Evolutionary conservation across 129 eudicot genomes (phyloP).

Genomic region (Oenanthe sinensis): DNA sequence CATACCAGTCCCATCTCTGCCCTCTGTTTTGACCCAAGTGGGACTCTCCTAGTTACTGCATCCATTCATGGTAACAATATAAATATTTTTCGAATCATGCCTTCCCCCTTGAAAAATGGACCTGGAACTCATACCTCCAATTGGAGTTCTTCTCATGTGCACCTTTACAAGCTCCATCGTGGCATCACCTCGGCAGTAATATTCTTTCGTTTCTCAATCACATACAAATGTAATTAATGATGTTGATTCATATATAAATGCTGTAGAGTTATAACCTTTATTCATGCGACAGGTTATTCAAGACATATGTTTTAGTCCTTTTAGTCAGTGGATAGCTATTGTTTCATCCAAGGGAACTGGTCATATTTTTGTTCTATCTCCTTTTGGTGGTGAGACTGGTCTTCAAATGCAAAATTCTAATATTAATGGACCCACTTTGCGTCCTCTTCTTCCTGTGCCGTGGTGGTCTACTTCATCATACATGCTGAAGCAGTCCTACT

Average conservation of each 20-base stretch:
- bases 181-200: conserved; percentile 98
- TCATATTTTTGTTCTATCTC: conserved; percentile 77
- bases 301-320: conserved; percentile 84
- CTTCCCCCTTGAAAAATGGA: conserved; percentile 50
- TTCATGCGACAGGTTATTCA: conserved; percentile 69
- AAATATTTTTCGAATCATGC: conserved; percentile 81
- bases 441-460: conserved; percentile 46
- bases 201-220: conserved; percentile 12
- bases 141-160: conserved; percentile 82
- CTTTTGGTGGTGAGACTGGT: conserved; percentile 84
- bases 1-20: conserved; percentile 89
- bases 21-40: conserved; percentile 95
- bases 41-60: conserved; percentile 93
- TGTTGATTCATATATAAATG: conserved; percentile 4
- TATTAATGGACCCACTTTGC: conserved; percentile 32
- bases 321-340: conserved; percentile 87
- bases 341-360: conserved; percentile 90
- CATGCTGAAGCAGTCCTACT: conserved; percentile 34
- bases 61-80: conserved; percentile 84
- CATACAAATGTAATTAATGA: background rate
- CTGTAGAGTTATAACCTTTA: background rate
- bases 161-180: conserved; percentile 93
- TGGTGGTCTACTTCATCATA: conserved; percentile 94
- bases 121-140: conserved; percentile 45
- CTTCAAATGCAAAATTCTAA: conserved; percentile 50